A percentile compares a stretch with the other conserved stretches of the same genome.
These are phyloP conservation scores for Mycena galericulata DNA, from an alignment of 768 basidiomycete species.

Conservation along the genomic window DNA sequence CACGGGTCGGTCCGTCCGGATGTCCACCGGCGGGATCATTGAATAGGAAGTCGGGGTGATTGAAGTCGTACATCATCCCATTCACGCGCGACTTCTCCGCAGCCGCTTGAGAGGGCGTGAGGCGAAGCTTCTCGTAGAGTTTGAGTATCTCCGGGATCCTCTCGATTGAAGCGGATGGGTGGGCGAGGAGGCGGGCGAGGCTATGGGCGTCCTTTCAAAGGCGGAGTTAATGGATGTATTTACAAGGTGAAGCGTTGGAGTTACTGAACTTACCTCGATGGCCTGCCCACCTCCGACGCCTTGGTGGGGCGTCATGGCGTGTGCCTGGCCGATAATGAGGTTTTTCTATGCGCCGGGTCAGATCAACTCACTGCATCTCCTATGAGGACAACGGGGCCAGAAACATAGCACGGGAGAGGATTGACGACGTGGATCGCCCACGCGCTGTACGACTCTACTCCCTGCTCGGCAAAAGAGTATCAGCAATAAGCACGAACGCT, in stretches of 20 bases:
- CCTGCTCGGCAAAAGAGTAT: conserved; percentile 32
- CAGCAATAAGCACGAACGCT: background rate
- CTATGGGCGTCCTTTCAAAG: conserved; percentile 15
- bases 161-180: background rate
- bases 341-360: background rate
- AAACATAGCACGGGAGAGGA: conserved; percentile 42
- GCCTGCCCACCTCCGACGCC: conserved; percentile 21
- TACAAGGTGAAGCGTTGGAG: background rate
- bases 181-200: conserved; percentile 13
- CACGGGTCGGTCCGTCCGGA: conserved; percentile 5
- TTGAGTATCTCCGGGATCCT: conserved; percentile 5
- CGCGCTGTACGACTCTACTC: conserved; percentile 40
- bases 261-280: conserved; percentile 7
- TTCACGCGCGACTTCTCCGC: conserved; percentile 16
- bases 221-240: background rate
- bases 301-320: conserved; percentile 26
- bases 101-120: background rate
- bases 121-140: conserved; percentile 10
- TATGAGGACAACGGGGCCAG: background rate
- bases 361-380: conserved; percentile 17
- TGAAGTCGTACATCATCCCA: conserved; percentile 25
- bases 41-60: conserved; percentile 18
- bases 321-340: background rate
- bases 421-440: conserved; percentile 56
- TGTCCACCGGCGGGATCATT: conserved; percentile 13